Evolutionary conservation across 1,284 basidiomycete species (phyloP), one percentile per base, ranked within the genome.

Genomic region (Cystobasidium slooffiae): DNA sequence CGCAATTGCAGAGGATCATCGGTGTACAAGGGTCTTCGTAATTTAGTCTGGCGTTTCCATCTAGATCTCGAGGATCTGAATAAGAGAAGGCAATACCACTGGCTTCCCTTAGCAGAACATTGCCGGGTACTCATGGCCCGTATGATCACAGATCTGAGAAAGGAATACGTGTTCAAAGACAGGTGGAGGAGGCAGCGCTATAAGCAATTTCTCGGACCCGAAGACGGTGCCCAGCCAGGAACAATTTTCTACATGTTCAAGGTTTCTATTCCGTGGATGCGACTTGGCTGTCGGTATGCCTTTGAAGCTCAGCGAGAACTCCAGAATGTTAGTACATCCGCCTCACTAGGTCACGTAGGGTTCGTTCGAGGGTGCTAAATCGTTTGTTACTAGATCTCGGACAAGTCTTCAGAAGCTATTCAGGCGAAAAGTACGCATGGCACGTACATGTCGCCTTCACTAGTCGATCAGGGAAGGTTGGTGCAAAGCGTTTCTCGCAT

Each of bases 21-120:
- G n/a, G 53, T 73, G 0, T 73, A 73, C 44, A 47, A 43, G 24
- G 10, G 46, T 1, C n/a, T 65, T 52, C 37, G 62, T 5, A 59
- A 59, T 9, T 37, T 73, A 10, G 24, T 66, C 5, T 73, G 47
- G 37, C 41, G 51, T 4, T 73, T 52, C 31, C 70, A 73, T 37
- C 22, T 37, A 5, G 70, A 73, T 53, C 39, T 73, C 18, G 70
- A 73, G 43, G 70, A 73, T 47, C 49, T 73, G 9, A 73, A 73
- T 44, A 66, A 66, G 39, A 22, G 39, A 10, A 61, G 70, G 24
- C 39, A 56, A n/a, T 18, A 46, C 18, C 43, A 58, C 16, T 73
- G 70, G 70, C 24, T 66, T 16, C 53, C 52, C 1, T 24, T 55
- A 24, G 43, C 31, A 5, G 66, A 68, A 14, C 58, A n/a, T 22